Percentiles rank a stretch among this genome's conserved stretches.
Evolutionary conservation across 805 yeast genomes (phyloP).

Genomic region (Yamadazyma laniorum): DNA sequence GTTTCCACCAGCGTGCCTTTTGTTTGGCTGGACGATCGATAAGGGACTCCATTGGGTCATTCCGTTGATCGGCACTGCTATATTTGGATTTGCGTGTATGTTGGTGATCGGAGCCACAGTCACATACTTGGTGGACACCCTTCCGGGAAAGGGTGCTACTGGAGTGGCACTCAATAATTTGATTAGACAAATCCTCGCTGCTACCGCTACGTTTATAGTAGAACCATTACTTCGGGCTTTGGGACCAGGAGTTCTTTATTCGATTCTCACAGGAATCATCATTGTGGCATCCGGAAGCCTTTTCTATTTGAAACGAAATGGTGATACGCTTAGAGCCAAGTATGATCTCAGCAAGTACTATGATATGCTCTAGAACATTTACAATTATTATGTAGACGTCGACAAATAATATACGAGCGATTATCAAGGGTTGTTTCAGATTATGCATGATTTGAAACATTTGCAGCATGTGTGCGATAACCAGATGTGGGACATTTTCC

Average conservation of each 20-base stretch:
- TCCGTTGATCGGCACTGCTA: constrained; percentile 77
- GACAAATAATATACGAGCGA: too few relatives aligned
- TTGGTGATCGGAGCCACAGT: constrained; percentile 77
- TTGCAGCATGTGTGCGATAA: constrained; percentile 5
- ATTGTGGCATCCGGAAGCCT: constrained; percentile 42
- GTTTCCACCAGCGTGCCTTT: constrained; percentile 63
- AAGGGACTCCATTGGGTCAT: constrained; percentile 68
- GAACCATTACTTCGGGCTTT: constrained; percentile 68
- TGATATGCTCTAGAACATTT: constrained; percentile 38
- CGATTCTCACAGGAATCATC: constrained; percentile 63
- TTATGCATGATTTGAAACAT: constrained; percentile 3
- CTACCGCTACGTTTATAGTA: constrained; percentile 69
- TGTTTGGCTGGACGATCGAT: constrained; percentile 82
- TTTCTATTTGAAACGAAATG: constrained; percentile 49
- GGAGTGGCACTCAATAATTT: constrained; percentile 84
- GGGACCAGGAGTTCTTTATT: constrained; percentile 68
- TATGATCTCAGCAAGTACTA: constrained; percentile 59
- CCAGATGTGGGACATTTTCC: constrained; percentile 7
- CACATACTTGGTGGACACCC: constrained; percentile 77
- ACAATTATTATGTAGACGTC: too few relatives aligned
- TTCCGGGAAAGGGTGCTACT: constrained; percentile 87
- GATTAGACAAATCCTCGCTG: constrained; percentile 70
- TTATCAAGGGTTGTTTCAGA: too few relatives aligned
- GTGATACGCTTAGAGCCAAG: constrained; percentile 62
- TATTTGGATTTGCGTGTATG: constrained; percentile 83